A percentile compares a stretch with the other conserved stretches of the same genome.
phyloP scores from a whole-genome alignment of 345 rosid species.

The Diplotaxis tenuifolia region DNA sequence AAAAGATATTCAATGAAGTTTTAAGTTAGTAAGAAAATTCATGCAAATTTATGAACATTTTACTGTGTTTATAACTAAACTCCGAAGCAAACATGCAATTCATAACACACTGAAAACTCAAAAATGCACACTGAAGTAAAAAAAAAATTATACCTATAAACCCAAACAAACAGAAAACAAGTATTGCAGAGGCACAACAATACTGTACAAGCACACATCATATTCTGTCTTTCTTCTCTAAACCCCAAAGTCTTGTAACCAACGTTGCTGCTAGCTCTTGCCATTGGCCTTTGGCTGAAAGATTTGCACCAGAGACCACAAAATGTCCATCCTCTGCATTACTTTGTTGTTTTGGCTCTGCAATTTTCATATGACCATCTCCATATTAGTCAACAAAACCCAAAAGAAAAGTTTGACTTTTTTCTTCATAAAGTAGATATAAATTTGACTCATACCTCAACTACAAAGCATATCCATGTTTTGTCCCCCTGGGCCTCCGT shows the following conservation, averaged over 20 bases:
- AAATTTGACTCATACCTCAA: constrained; percentile 59
- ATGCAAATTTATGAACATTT: not conserved
- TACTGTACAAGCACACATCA: constrained; percentile 29
- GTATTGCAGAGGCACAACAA: constrained; percentile 19
- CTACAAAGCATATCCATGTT: constrained; percentile 84
- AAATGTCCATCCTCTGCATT: constrained; percentile 87
- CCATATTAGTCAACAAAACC: not conserved
- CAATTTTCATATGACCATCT: constrained; percentile 25
- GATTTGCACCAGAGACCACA: constrained; percentile 90
- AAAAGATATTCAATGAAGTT: not conserved
- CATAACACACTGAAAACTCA: constrained; percentile 20
- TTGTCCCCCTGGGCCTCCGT: constrained; percentile 75
- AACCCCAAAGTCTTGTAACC: not conserved
- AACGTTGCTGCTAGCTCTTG: constrained; percentile 27
- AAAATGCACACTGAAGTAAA: constrained; percentile 6
- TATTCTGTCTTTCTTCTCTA: constrained; percentile 2
- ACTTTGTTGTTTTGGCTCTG: constrained; percentile 73
- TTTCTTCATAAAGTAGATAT: not conserved
- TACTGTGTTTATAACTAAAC: not conserved
- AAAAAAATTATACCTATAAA: constrained; percentile 2
- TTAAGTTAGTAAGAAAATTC: not conserved
- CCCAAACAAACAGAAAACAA: constrained; percentile 4
- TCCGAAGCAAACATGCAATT: not conserved
- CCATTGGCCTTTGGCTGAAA: constrained; percentile 64
- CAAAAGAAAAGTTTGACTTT: not conserved